These are phyloP conservation scores for Geranium incanum DNA, from an alignment of 441 rosid genomes.

Conservation along the genomic window DNA sequence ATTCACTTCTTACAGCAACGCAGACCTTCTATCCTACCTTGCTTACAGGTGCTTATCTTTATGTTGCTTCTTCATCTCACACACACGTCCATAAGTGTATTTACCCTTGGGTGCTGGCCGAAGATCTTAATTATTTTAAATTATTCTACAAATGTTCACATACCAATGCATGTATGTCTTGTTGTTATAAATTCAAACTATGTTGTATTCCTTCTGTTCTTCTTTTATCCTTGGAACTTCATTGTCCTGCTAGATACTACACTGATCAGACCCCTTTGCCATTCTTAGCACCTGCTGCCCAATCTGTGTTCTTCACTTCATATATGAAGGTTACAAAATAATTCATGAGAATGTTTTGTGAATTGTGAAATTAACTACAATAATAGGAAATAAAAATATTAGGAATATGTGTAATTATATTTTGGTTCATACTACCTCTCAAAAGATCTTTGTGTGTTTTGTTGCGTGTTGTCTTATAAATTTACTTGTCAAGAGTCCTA, in stretches of 20 bases:
- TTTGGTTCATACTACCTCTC: no score
- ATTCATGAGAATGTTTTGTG: neutral
- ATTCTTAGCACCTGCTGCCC: neutral
- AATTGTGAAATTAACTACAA: neutral
- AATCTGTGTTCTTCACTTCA: neutral
- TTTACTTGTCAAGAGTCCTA: no score
- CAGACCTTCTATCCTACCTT: conserved; percentile 82
- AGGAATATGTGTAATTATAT: no score
- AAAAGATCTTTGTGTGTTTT: no score
- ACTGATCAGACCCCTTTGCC: neutral
- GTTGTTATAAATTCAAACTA: no score
- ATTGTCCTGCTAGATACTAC: neutral
- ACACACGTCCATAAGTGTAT: neutral
- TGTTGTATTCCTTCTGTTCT: neutral
- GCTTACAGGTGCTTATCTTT: conserved; percentile 61
- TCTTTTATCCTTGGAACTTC: neutral
- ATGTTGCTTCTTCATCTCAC: conserved; percentile 8
- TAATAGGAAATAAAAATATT: neutral
- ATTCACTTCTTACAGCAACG: conserved; percentile 87
- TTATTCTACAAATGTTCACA: neutral
- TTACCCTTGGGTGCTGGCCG: neutral
- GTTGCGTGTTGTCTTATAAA: no score
- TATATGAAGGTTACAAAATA: neutral
- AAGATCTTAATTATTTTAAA: neutral
- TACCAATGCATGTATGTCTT: no score